phyloP scores from a whole-genome alignment of 352 stramenopile genomes.

The Phytophthora pluvialis region DNA sequence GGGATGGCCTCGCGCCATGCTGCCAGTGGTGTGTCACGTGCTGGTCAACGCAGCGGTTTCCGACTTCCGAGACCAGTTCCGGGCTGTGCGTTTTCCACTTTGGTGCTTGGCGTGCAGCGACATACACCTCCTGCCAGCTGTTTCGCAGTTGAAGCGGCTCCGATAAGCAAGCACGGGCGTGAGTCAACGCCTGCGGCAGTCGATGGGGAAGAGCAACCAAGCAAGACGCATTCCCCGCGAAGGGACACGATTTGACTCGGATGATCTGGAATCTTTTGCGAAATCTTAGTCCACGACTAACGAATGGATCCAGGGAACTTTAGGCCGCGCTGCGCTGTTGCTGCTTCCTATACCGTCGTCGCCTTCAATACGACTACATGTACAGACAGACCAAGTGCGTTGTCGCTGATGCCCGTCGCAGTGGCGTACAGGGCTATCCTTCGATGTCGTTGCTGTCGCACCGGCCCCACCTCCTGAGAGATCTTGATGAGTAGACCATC shows the following conservation, averaged over 20 bases:
- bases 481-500: too few relatives aligned
- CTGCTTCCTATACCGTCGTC: neutral
- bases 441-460: neutral
- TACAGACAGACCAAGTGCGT: too few relatives aligned
- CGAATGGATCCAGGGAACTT: conserved; percentile 15
- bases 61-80: neutral
- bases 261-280: conserved; percentile 8
- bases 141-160: conserved; percentile 27
- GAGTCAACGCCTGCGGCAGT: neutral
- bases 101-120: conserved; percentile 19
- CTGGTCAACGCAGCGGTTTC: conserved; percentile 18
- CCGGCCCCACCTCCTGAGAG: neutral
- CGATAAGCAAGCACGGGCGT: conserved; percentile 12
- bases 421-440: neutral
- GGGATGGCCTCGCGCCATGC: neutral
- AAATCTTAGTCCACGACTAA: conserved; percentile 30
- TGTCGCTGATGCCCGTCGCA: conserved; percentile 6
- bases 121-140: conserved; percentile 30
- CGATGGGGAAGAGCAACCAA: neutral
- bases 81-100: neutral
- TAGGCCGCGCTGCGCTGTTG: neutral
- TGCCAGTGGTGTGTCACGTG: neutral
- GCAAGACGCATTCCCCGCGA: neutral
- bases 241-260: conserved; percentile 7
- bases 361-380: neutral